Conservation (phyloP, 176 grass and related monocot genomes). For the Tillandsia leiboldiana region DNA sequence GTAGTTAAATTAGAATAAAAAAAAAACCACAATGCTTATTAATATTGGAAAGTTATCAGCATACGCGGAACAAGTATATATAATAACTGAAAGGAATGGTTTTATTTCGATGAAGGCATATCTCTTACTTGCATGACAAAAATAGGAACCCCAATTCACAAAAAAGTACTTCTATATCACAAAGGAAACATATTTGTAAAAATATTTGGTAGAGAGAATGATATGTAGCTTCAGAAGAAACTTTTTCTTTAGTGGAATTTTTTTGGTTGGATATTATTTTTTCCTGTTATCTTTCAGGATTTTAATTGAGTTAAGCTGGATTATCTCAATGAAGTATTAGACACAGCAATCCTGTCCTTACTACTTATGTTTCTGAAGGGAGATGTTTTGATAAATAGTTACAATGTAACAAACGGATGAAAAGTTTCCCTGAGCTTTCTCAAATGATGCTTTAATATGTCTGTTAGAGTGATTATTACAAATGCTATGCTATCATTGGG, state of each 20-base stretch:
- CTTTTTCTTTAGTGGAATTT: too few species aligned
- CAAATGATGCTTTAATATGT: neutral
- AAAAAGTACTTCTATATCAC: too few species aligned
- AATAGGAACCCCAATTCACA: too few species aligned
- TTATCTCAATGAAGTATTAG: neutral
- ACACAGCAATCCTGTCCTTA: neutral
- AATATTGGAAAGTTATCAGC: neutral
- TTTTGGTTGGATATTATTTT: too few species aligned
- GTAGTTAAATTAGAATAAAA: neutral
- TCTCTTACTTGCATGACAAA: too few species aligned
- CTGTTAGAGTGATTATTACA: slow-evolving; percentile 1
- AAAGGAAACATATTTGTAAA: too few species aligned
- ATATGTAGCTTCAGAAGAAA: too few species aligned
- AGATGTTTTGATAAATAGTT: slow-evolving; percentile 1
- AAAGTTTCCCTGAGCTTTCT: neutral
- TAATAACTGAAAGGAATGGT: too few species aligned
- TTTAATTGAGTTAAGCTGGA: neutral
- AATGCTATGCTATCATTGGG: neutral
- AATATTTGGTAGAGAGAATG: too few species aligned
- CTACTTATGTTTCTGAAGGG: neutral
- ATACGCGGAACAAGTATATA: too few species aligned
- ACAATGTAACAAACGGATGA: neutral
- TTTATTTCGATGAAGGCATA: too few species aligned
- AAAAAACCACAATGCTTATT: neutral
- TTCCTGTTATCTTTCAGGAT: neutral